A percentile compares a stretch with the other conserved stretches of the same genome.
phyloP scores from a whole-genome alignment of 208 protist species.

The Phytomonas francai region DNA sequence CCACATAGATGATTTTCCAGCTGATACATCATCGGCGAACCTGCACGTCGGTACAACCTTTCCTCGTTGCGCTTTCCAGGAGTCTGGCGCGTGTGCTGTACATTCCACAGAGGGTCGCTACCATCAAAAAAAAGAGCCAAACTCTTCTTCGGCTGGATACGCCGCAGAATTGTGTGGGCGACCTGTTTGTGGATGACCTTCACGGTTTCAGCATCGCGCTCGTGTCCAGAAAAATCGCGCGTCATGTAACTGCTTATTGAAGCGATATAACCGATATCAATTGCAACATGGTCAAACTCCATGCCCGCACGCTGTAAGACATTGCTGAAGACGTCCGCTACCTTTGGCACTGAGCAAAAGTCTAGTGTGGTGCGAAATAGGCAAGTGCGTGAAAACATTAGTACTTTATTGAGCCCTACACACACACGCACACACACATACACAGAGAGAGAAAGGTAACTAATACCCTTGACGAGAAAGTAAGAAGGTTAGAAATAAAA shows the following conservation, averaged over 20 bases:
- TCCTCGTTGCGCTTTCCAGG: constrained; percentile 48
- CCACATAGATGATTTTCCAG: constrained; percentile 52
- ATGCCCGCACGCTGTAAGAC: constrained; percentile 28
- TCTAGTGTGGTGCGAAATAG: constrained; percentile 10
- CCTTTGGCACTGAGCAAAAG: constrained; percentile 30
- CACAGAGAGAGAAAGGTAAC: not conserved
- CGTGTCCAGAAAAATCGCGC: constrained; percentile 49
- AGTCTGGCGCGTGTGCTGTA: constrained; percentile 48
- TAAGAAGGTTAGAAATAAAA: constrained; percentile 1
- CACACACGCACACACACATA: constrained; percentile 10
- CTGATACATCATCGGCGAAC: constrained; percentile 55
- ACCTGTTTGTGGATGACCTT: constrained; percentile 50
- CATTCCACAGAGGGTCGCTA: constrained; percentile 61
- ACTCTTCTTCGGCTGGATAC: constrained; percentile 48
- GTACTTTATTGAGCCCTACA: not conserved
- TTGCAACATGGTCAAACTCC: constrained; percentile 55
- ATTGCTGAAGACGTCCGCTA: constrained; percentile 48
- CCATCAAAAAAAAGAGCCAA: constrained; percentile 66
- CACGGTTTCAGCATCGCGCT: constrained; percentile 55
- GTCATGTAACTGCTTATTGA: constrained; percentile 35
- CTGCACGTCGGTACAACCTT: constrained; percentile 63
- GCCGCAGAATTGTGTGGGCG: constrained; percentile 35
- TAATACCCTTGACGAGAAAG: not conserved
- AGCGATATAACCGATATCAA: constrained; percentile 46
- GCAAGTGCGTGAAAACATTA: not conserved